These are phyloP conservation scores for Russula vinacea DNA, from an alignment of 768 basidiomycete genomes.

Conservation along the genomic window DNA sequence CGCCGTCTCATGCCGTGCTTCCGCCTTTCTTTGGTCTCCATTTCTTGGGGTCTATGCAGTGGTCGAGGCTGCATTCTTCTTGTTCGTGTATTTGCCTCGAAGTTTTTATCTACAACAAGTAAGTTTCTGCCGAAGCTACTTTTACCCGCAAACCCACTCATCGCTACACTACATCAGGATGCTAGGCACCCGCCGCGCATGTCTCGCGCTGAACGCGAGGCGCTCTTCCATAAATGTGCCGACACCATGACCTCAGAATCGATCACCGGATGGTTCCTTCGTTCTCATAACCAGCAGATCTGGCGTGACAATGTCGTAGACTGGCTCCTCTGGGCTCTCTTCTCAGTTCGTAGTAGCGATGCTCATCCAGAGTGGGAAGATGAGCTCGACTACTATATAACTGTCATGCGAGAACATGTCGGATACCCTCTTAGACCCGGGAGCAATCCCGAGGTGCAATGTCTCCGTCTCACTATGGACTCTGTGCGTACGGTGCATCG, in stretches of 20 bases:
- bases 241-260: constrained; percentile 32
- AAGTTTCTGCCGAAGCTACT: constrained; percentile 19
- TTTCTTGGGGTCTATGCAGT: constrained; percentile 39
- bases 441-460: constrained; percentile 39
- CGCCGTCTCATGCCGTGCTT: constrained; percentile 33
- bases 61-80: constrained; percentile 50
- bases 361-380: constrained; percentile 43
- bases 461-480: constrained; percentile 55
- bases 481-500: constrained; percentile 54
- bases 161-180: constrained; percentile 27
- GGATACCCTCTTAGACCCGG: constrained; percentile 45
- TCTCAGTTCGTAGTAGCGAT: constrained; percentile 42
- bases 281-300: constrained; percentile 33
- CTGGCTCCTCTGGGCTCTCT: constrained; percentile 67
- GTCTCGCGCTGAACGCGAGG: constrained; percentile 43
- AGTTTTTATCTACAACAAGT: constrained; percentile 49
- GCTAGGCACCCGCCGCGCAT: constrained; percentile 40
- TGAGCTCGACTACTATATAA: constrained; percentile 50
- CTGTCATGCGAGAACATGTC: constrained; percentile 40
- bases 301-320: constrained; percentile 50
- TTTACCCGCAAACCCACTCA: neutral
- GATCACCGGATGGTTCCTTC: constrained; percentile 55
- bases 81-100: constrained; percentile 50
- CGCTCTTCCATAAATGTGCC: constrained; percentile 49
- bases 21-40: constrained; percentile 34